Evolutionary conservation across 495 filamentous ascomycete species (phyloP), one percentile per base, ranked within the genome.

Genomic region (Penicillium lividum): DNA sequence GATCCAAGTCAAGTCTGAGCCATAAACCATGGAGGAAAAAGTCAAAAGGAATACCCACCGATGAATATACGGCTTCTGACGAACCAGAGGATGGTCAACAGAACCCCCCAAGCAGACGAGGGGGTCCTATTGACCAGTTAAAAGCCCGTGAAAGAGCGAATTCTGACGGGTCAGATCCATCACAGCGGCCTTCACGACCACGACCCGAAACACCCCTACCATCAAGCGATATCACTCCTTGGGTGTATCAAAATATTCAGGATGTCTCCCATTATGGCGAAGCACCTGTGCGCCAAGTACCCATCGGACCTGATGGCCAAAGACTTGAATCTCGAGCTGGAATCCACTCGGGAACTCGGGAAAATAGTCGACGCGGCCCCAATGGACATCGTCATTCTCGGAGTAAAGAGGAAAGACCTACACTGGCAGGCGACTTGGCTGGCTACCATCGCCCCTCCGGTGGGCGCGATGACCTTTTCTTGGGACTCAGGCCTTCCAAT

Each of bases 181-280:
- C 89, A 15, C 88, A 89, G 6, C 77, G 80, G 28, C 79, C 76
- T 42, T 89, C 90, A 5, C 78, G 91, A 52, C 90, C 93, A 54
- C 81, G 89, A 48, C 51, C 67, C 9, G 58, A 57, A 44, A 93
- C 87, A 18, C 90, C 93, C n/a, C 78, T 91, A 42, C 91, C 92
- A 34, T 92, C 93, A 13, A 93, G 89, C 66, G 94, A 98, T 66
- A 91, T 98, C 50, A 93, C 93, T 25, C 94, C 94, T 11, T 98
- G 96, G 84, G 77, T 95, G 45, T 98, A 93, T 73, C 94, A 98
- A 74, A 91, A 94, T 68, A 85, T 82, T 60, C 86, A 92, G 70
- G 91, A 96, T 68, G 88, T 95, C 55, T 82, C 86, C 22, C 85
- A 87, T 53, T 90, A 88, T 68, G 91, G 91, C 27, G 89, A 93